These are phyloP conservation scores for Amaranthus hypochondriacus DNA, from an alignment of 148 eudicot genomes.

Conservation along the genomic window DNA sequence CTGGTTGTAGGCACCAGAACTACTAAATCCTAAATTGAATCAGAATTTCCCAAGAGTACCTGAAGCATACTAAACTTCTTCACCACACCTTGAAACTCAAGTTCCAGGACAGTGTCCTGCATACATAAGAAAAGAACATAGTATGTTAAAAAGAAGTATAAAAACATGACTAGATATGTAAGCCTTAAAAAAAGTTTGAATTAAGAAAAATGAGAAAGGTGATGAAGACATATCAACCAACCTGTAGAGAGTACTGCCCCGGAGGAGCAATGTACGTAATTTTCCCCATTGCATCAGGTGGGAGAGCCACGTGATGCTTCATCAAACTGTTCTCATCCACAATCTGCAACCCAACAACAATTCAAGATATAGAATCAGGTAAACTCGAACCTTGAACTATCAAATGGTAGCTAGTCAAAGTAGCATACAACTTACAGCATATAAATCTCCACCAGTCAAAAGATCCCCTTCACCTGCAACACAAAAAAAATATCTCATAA, in stretches of 20 bases:
- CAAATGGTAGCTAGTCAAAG: background rate
- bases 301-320: slow-evolving; percentile 83
- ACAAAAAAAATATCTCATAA: slow-evolving; percentile 6
- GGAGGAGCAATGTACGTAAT: slow-evolving; percentile 87
- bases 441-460: slow-evolving; percentile 94
- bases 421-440: slow-evolving; percentile 72
- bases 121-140: slow-evolving; percentile 14
- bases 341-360: slow-evolving; percentile 38
- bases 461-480: slow-evolving; percentile 88
- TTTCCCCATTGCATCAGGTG: slow-evolving; percentile 98
- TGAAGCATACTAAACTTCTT: slow-evolving; percentile 94
- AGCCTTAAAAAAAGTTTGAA: background rate
- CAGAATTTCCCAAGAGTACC: slow-evolving; percentile 28
- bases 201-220: background rate
- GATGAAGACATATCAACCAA: slow-evolving; percentile 20
- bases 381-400: background rate
- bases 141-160: background rate
- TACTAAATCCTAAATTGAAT: slow-evolving; percentile 5
- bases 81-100: slow-evolving; percentile 97
- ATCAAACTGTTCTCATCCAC: slow-evolving; percentile 86
- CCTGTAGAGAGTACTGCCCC: slow-evolving; percentile 91
- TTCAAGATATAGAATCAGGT: slow-evolving; percentile 12
- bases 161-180: background rate
- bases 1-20: background rate
- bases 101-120: slow-evolving; percentile 96